A percentile compares a stretch with the other conserved stretches of the same genome.
phyloP scores from a whole-genome alignment of 805 yeast genomes.

The Cyberlindnera xylosilytica region DNA sequence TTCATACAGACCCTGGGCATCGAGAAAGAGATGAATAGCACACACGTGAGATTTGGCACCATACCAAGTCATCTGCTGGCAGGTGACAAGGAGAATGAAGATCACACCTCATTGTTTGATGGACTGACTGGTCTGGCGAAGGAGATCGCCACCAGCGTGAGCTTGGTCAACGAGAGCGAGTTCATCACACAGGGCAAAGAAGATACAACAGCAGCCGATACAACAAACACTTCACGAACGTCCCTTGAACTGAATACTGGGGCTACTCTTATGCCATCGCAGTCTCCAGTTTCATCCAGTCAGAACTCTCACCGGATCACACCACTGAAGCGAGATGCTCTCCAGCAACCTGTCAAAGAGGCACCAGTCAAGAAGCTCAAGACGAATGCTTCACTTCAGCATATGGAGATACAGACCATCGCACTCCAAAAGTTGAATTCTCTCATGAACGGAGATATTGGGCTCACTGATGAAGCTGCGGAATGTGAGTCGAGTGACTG shows the following conservation, averaged over 20 bases:
- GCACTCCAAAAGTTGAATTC: conserved; percentile 9
- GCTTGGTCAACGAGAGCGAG: conserved; percentile 5
- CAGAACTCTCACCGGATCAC: background rate
- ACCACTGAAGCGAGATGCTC: background rate
- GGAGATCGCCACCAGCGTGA: conserved; percentile 1
- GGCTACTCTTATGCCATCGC: background rate
- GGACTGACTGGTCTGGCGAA: conserved; percentile 14
- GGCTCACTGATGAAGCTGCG: conserved; percentile 27
- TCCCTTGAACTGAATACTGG: background rate
- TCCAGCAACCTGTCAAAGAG: background rate
- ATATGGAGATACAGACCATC: conserved; percentile 16
- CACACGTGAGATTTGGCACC: conserved; percentile 6
- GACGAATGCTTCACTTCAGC: conserved; percentile 16
- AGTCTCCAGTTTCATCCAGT: background rate
- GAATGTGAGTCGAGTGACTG: conserved; percentile 25
- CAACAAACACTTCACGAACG: background rate
- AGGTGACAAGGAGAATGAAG: background rate
- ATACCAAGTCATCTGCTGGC: background rate
- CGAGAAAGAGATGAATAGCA: conserved; percentile 1
- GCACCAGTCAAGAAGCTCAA: conserved; percentile 18
- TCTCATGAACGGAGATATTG: conserved; percentile 14
- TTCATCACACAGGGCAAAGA: background rate
- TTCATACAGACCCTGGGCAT: conserved; percentile 6
- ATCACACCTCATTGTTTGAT: conserved; percentile 13
- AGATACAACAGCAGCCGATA: conserved; percentile 1